Percentiles rank a stretch among this genome's conserved stretches.
Evolutionary conservation across 805 yeast species (phyloP).

Genomic region (Kluyveromyces siamensis): DNA sequence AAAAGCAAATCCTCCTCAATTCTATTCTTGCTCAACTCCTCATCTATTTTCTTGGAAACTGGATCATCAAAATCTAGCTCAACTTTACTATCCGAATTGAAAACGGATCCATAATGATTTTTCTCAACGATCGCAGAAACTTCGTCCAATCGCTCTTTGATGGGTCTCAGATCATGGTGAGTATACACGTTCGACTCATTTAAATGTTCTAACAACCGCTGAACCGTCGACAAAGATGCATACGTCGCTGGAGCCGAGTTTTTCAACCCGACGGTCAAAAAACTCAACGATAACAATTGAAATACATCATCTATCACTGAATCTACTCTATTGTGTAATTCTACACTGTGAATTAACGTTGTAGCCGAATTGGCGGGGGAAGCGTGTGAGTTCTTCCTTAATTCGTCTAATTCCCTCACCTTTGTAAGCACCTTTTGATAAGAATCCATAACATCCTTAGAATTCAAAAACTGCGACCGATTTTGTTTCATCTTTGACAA

Average conservation of each 20-base stretch:
- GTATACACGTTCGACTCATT: constrained; percentile 78
- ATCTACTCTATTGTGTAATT: constrained; percentile 47
- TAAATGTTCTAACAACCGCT: constrained; percentile 73
- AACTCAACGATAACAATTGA: constrained; percentile 77
- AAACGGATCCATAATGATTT: constrained; percentile 20
- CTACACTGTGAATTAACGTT: constrained; percentile 21
- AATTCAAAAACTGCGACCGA: constrained; percentile 53
- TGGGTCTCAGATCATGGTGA: constrained; percentile 72
- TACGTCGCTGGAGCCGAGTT: constrained; percentile 91
- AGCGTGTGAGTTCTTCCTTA: constrained; percentile 36
- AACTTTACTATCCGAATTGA: constrained; percentile 1
- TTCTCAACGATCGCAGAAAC: constrained; percentile 52
- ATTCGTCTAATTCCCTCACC: constrained; percentile 43
- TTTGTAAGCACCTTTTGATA: constrained; percentile 50
- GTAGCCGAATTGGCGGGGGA: constrained; percentile 14
- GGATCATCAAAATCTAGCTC: constrained; percentile 12
- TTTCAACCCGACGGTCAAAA: constrained; percentile 85
- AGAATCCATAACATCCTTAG: constrained; percentile 53
- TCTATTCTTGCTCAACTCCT: constrained; percentile 32
- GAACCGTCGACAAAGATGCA: constrained; percentile 80
- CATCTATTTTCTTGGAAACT: constrained; percentile 13
- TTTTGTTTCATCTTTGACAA: constrained; percentile 50
- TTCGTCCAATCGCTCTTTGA: constrained; percentile 62
- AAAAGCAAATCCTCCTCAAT: constrained; percentile 55
- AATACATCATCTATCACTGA: constrained; percentile 77